phyloP scores from a whole-genome alignment of 2,329 filamentous ascomycete genomes.

The Teratosphaeria viscida region DNA sequence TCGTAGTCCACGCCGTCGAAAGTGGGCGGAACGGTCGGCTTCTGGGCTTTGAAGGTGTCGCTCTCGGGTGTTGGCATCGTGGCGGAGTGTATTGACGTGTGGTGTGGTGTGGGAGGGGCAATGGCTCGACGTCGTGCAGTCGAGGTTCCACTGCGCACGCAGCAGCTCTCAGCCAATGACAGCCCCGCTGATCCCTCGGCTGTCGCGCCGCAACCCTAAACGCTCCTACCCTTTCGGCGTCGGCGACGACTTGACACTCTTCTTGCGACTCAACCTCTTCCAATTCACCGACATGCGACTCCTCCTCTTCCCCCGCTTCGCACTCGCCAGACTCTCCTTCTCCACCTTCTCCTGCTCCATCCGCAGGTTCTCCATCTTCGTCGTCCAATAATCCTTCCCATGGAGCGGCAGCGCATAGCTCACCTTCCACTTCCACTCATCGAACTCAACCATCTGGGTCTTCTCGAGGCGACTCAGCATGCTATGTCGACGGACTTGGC shows the following conservation, averaged over 20 bases:
- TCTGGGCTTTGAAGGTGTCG: conserved; percentile 69
- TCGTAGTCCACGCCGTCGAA: conserved; percentile 84
- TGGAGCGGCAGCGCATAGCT: conserved; percentile 25
- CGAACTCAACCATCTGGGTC: conserved; percentile 22
- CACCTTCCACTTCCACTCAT: conserved; percentile 34
- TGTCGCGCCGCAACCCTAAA: not conserved
- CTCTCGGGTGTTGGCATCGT: conserved; percentile 77
- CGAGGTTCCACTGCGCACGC: not conserved
- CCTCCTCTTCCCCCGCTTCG: conserved; percentile 3
- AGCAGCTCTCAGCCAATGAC: not conserved
- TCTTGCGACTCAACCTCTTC: conserved; percentile 16
- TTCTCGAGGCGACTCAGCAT: conserved; percentile 19
- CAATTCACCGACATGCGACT: conserved; percentile 1
- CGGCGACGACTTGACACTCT: not conserved
- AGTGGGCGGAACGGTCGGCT: conserved; percentile 69
- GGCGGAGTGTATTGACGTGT: not conserved
- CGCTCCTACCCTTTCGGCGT: not conserved
- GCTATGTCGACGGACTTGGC: conserved; percentile 18
- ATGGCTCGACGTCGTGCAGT: conserved; percentile 23
- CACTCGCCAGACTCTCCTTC: conserved; percentile 4
- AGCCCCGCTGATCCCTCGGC: not conserved
- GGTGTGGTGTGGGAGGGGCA: not conserved
- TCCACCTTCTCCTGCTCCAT: conserved; percentile 10
- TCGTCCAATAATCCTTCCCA: conserved; percentile 19
- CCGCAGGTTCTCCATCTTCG: conserved; percentile 9